Conservation (phyloP, 345 rosid species). For the Reutealis trisperma region DNA sequence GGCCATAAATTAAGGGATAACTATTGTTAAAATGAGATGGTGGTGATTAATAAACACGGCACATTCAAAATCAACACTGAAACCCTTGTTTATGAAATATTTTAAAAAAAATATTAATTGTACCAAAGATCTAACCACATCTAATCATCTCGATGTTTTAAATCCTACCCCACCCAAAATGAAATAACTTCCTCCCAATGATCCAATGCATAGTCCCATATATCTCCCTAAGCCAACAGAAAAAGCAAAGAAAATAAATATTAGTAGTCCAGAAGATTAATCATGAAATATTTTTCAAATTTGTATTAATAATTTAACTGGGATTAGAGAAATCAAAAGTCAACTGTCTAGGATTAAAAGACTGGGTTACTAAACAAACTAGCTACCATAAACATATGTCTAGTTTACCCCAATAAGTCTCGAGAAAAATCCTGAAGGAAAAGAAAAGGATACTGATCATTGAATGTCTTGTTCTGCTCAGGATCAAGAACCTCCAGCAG, state of each 20-base stretch:
- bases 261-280: not conserved
- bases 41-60: slow-evolving; percentile 3
- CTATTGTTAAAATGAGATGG: not conserved
- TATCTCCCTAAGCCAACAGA: not conserved
- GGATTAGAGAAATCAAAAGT: not conserved
- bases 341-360: not conserved
- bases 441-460: slow-evolving; percentile 90
- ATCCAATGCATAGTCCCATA: not conserved
- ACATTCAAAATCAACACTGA: not conserved
- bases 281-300: not conserved
- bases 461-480: slow-evolving; percentile 89
- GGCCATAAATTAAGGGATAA: slow-evolving; percentile 54
- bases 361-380: not conserved
- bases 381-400: not conserved
- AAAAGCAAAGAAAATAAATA: slow-evolving; percentile 1
- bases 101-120: not conserved
- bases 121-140: slow-evolving; percentile 6
- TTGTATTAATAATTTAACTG: not conserved
- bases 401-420: not conserved
- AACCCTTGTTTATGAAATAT: not conserved
- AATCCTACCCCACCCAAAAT: slow-evolving; percentile 12
- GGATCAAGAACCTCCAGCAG: slow-evolving; percentile 98
- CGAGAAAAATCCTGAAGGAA: slow-evolving; percentile 11
- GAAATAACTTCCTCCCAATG: not conserved
- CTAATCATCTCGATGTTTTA: slow-evolving; percentile 9